Evolutionary conservation across 441 rosid species (phyloP).

Genomic region (Capsella rubella): DNA sequence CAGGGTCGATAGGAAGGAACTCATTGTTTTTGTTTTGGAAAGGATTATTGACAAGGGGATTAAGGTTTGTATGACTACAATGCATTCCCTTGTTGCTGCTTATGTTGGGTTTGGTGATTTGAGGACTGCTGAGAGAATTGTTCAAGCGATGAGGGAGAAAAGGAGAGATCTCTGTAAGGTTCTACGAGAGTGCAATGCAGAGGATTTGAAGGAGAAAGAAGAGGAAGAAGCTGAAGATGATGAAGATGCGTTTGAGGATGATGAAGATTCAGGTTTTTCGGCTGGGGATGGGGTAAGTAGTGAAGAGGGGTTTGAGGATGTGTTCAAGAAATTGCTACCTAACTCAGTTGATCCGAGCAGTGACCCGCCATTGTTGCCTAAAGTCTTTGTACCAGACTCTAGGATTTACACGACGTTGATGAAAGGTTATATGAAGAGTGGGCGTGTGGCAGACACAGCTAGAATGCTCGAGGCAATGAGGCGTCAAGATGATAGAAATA

Average conservation of each 20-base stretch:
- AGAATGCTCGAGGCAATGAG: conserved; percentile 93
- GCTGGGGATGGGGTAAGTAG: conserved; percentile 30
- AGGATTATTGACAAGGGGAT: conserved; percentile 64
- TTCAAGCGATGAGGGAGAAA: conserved; percentile 90
- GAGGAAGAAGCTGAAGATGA: conserved; percentile 43
- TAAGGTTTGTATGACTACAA: conserved; percentile 73
- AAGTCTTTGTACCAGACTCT: conserved; percentile 67
- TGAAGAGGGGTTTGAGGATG: conserved; percentile 38
- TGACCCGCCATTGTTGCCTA: conserved; percentile 75
- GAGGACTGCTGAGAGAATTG: conserved; percentile 74
- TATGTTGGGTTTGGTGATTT: conserved; percentile 92
- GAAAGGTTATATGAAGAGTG: conserved; percentile 95
- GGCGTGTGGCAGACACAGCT: conserved; percentile 73
- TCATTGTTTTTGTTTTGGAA: conserved; percentile 83
- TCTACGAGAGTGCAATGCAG: conserved; percentile 62
- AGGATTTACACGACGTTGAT: conserved; percentile 87
- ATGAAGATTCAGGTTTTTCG: conserved; percentile 19
- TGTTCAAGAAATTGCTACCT: conserved; percentile 77
- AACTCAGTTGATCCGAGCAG: conserved; percentile 51
- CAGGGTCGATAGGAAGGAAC: conserved; percentile 65
- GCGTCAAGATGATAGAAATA: conserved; percentile 62
- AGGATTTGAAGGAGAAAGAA: conserved; percentile 49
- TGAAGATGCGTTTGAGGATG: conserved; percentile 40
- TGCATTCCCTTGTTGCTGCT: conserved; percentile 91
- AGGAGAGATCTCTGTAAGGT: conserved; percentile 86